These are phyloP conservation scores for Cryptosporidium bovis DNA, from an alignment of 169 alveolate genomes.

Conservation along the genomic window DNA sequence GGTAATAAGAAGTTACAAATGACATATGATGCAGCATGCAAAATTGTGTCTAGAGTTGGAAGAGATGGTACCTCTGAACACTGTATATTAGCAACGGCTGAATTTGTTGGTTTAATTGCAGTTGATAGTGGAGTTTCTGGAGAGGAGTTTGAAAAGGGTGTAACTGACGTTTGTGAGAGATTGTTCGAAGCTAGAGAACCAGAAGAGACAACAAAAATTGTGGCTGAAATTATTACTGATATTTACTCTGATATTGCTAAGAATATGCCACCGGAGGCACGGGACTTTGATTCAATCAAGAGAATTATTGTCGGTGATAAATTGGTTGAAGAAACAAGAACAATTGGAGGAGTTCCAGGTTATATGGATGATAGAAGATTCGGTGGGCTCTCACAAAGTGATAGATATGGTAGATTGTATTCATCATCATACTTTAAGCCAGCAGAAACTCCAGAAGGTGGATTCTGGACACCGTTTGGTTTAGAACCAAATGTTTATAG, in stretches of 20 bases:
- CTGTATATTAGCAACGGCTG: constrained; percentile 62
- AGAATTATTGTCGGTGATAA: constrained; percentile 46
- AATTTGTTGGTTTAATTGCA: constrained; percentile 67
- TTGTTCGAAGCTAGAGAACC: constrained; percentile 60
- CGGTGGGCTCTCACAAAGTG: background rate
- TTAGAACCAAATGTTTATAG: constrained; percentile 5
- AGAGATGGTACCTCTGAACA: constrained; percentile 41
- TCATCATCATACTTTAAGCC: constrained; percentile 37
- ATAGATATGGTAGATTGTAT: background rate
- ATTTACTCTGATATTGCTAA: constrained; percentile 67
- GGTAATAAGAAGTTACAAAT: constrained; percentile 31
- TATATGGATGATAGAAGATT: background rate
- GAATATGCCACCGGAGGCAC: constrained; percentile 70
- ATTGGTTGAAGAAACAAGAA: constrained; percentile 30
- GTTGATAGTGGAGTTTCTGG: constrained; percentile 58
- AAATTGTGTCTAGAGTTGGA: constrained; percentile 31
- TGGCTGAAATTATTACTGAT: constrained; percentile 38
- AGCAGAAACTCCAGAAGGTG: constrained; percentile 5
- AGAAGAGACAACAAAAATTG: constrained; percentile 3
- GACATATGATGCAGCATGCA: constrained; percentile 60
- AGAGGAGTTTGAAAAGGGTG: constrained; percentile 42
- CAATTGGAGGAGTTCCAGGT: constrained; percentile 5
- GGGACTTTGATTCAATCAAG: constrained; percentile 31
- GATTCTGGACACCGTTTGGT: constrained; percentile 72
- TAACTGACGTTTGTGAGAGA: constrained; percentile 19